Evolutionary conservation across 2,329 filamentous ascomycete genomes (phyloP).

Genomic region (Akanthomyces uredinophilus): DNA sequence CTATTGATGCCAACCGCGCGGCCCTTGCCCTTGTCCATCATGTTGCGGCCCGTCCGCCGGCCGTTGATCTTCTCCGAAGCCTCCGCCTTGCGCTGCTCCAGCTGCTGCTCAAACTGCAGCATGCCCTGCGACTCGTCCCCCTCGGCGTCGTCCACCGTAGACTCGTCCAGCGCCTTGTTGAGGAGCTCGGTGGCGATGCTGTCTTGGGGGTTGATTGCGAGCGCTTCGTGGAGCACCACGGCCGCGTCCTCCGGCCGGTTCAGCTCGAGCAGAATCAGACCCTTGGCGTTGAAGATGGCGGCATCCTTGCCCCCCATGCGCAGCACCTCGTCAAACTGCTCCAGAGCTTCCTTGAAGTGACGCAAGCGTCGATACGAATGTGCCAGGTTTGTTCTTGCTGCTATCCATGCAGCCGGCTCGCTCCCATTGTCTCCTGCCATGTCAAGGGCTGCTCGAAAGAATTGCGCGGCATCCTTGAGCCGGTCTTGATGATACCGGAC

Average conservation of each 20-base stretch:
- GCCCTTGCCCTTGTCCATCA: conserved; percentile 42
- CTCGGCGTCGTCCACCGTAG: conserved; percentile 41
- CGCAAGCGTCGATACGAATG: conserved; percentile 76
- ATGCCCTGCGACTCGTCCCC: conserved; percentile 44
- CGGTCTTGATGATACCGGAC: conserved; percentile 91
- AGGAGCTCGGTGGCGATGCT: conserved; percentile 75
- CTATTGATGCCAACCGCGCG: conserved; percentile 31
- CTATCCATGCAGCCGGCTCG: conserved; percentile 75
- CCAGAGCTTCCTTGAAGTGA: conserved; percentile 65
- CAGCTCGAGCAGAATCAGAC: conserved; percentile 76
- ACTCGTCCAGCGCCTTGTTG: conserved; percentile 64
- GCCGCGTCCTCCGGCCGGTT: conserved; percentile 72
- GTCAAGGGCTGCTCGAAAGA: conserved; percentile 72
- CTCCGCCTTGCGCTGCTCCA: conserved; percentile 42
- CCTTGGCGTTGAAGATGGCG: conserved; percentile 75
- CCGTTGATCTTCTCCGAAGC: conserved; percentile 36
- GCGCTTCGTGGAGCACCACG: conserved; percentile 75
- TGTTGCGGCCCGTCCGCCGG: conserved; percentile 20
- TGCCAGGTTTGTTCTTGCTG: conserved; percentile 81
- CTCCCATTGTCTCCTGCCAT: conserved; percentile 78
- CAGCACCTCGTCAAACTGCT: conserved; percentile 81
- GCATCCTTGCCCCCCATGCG: conserved; percentile 76
- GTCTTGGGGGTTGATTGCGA: conserved; percentile 74
- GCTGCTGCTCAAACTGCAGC: conserved; percentile 46
- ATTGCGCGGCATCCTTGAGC: conserved; percentile 65